phyloP scores from a whole-genome alignment of 176 grass and related monocot species.

The Oryza glumipatula region DNA sequence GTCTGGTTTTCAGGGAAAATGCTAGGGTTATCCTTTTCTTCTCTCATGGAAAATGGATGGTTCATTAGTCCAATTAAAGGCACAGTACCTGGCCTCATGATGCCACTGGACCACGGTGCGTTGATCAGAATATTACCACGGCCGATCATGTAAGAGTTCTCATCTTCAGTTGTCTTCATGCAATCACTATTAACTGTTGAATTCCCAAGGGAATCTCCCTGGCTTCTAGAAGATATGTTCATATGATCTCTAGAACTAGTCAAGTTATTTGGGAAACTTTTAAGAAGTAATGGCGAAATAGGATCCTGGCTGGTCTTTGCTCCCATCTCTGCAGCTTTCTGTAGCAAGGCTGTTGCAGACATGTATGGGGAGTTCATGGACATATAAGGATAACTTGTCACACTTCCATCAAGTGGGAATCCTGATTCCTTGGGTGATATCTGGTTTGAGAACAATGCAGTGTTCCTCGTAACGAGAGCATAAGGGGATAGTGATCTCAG shows the following conservation, averaged over 20 bases:
- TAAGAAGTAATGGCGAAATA: constrained; percentile 62
- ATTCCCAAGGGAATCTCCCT: constrained; percentile 47
- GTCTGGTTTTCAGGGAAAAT: constrained; percentile 41
- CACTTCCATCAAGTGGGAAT: constrained; percentile 52
- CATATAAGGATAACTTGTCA: constrained; percentile 49
- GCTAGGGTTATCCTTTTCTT: constrained; percentile 36
- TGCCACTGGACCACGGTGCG: constrained; percentile 41
- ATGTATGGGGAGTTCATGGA: constrained; percentile 60
- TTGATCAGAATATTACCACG: constrained; percentile 44
- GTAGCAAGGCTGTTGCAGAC: constrained; percentile 72
- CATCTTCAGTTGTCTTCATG: constrained; percentile 36
- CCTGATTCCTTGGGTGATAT: constrained; percentile 43
- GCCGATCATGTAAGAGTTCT: constrained; percentile 39
- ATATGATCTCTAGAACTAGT: constrained; percentile 46
- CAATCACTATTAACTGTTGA: constrained; percentile 44
- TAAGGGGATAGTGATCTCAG: constrained; percentile 57
- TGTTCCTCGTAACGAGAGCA: constrained; percentile 56
- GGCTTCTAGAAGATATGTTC: constrained; percentile 49
- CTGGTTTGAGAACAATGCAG: constrained; percentile 51
- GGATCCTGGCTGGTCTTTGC: constrained; percentile 66
- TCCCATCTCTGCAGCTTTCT: constrained; percentile 73
- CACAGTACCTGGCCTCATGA: constrained; percentile 39
- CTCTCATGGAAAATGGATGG: constrained; percentile 48
- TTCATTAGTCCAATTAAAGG: constrained; percentile 50
- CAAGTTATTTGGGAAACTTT: constrained; percentile 55